These are phyloP conservation scores for Zygosaccharomyces kombuchaensis DNA, from an alignment of 805 yeast genomes.

Conservation along the genomic window DNA sequence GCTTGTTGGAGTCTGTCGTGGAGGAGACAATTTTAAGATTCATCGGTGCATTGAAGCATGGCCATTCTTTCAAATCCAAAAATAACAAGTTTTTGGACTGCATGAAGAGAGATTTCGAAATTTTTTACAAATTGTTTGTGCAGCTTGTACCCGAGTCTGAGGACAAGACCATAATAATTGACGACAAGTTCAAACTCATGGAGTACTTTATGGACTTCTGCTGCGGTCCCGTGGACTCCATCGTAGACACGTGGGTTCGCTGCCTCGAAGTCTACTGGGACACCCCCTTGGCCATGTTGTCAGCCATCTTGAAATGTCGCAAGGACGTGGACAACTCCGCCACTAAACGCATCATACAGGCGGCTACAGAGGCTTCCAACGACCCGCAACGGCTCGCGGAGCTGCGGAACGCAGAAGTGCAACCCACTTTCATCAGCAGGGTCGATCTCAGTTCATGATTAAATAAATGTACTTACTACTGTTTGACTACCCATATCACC, in stretches of 20 bases:
- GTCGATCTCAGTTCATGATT: slow-evolving; percentile 10
- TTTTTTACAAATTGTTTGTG: slow-evolving; percentile 50
- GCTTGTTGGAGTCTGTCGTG: slow-evolving; percentile 49
- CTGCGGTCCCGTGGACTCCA: slow-evolving; percentile 43
- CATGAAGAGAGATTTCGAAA: slow-evolving; percentile 57
- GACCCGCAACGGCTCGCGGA: slow-evolving; percentile 21
- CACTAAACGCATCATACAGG: slow-evolving; percentile 20
- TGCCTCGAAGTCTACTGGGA: slow-evolving; percentile 67
- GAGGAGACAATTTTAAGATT: slow-evolving; percentile 50
- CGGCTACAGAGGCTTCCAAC: slow-evolving; percentile 17
- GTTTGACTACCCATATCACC: slow-evolving; percentile 34
- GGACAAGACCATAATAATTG: slow-evolving; percentile 36
- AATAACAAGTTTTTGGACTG: slow-evolving; percentile 45
- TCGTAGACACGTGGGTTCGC: slow-evolving; percentile 54
- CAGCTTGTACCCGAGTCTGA: slow-evolving; percentile 39
- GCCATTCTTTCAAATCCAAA: slow-evolving; percentile 40
- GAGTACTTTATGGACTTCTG: slow-evolving; percentile 59
- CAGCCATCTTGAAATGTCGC: slow-evolving; percentile 51
- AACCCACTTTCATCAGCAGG: slow-evolving; percentile 28
- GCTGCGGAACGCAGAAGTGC: slow-evolving; percentile 17
- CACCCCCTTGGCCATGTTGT: slow-evolving; percentile 67
- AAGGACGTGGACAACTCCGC: slow-evolving; percentile 36
- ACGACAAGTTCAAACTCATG: slow-evolving; percentile 51
- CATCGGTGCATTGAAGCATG: slow-evolving; percentile 43
- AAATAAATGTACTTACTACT: neutral